Conservation (phyloP, 1,139 yeast genomes). For the Geotrichum australiense region DNA sequence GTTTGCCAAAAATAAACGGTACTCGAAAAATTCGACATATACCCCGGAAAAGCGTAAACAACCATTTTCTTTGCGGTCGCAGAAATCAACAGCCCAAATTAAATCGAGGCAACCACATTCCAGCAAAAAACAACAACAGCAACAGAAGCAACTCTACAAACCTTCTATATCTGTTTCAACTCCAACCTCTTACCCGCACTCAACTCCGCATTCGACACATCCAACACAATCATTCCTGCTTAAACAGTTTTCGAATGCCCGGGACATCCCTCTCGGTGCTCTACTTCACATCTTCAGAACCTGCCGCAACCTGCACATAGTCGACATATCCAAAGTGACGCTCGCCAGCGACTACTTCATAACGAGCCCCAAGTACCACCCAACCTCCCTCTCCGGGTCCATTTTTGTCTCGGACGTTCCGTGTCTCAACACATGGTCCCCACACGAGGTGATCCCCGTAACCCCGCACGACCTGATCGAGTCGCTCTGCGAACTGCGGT, state of each 20-base stretch:
- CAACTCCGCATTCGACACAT: constrained; percentile 18
- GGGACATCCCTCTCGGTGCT: constrained; percentile 29
- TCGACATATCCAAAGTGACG: constrained; percentile 27
- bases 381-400: constrained; percentile 18
- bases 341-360: constrained; percentile 30
- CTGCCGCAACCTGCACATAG: constrained; percentile 24
- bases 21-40: neutral
- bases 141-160: too few relatives aligned
- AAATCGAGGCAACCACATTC: too few relatives aligned
- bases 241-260: constrained; percentile 22
- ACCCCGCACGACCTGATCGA: constrained; percentile 23
- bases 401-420: constrained; percentile 30
- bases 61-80: neutral
- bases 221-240: constrained; percentile 25
- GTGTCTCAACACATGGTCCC: constrained; percentile 24
- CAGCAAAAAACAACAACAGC: too few relatives aligned
- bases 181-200: neutral
- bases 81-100: too few relatives aligned
- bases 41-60: neutral
- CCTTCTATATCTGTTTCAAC: neutral
- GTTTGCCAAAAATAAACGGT: too few relatives aligned
- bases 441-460: constrained; percentile 1
- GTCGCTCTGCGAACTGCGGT: constrained; percentile 19
- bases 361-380: constrained; percentile 16
- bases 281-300: constrained; percentile 24